A percentile compares a stretch with the other conserved stretches of the same genome.
Conservation (phyloP, 176 grass and related monocot genomes). For the Typha latifolia region DNA sequence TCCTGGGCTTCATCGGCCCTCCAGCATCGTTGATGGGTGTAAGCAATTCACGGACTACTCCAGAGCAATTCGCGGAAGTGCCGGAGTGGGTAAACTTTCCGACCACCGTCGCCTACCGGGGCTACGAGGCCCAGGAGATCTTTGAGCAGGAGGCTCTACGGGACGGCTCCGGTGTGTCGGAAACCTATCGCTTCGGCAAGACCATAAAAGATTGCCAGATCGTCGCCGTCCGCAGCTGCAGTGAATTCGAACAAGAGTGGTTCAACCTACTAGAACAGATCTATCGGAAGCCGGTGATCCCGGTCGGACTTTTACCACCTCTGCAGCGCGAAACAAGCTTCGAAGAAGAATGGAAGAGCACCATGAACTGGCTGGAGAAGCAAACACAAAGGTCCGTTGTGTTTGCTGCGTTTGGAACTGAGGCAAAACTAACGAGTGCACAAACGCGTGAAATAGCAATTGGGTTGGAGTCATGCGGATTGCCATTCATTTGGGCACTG, state of each 20-base stretch:
- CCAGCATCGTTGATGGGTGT: constrained; percentile 4
- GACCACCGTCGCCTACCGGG: constrained; percentile 28
- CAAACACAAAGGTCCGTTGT: constrained; percentile 35
- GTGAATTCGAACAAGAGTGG: constrained; percentile 32
- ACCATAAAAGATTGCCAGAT: constrained; percentile 32
- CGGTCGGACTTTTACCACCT: constrained; percentile 36
- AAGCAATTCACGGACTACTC: constrained; percentile 1
- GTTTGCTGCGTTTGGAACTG: constrained; percentile 65
- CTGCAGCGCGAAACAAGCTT: not conserved
- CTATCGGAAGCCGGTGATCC: constrained; percentile 39
- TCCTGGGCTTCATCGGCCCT: constrained; percentile 24
- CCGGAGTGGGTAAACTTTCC: constrained; percentile 34
- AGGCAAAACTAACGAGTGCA: constrained; percentile 32
- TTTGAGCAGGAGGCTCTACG: constrained; percentile 10
- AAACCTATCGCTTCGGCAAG: constrained; percentile 27
- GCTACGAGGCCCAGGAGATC: constrained; percentile 32
- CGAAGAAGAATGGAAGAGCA: constrained; percentile 2
- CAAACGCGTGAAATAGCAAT: constrained; percentile 38
- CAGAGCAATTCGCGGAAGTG: constrained; percentile 24
- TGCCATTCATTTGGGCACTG: constrained; percentile 61
- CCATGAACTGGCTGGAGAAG: constrained; percentile 29
- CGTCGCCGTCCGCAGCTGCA: constrained; percentile 34
- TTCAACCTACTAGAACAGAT: constrained; percentile 26
- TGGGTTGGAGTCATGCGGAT: constrained; percentile 35
- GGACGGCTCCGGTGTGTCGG: constrained; percentile 38